phyloP scores from a whole-genome alignment of 2,329 filamentous ascomycete species.

The Rhynchosporium graminicola region DNA sequence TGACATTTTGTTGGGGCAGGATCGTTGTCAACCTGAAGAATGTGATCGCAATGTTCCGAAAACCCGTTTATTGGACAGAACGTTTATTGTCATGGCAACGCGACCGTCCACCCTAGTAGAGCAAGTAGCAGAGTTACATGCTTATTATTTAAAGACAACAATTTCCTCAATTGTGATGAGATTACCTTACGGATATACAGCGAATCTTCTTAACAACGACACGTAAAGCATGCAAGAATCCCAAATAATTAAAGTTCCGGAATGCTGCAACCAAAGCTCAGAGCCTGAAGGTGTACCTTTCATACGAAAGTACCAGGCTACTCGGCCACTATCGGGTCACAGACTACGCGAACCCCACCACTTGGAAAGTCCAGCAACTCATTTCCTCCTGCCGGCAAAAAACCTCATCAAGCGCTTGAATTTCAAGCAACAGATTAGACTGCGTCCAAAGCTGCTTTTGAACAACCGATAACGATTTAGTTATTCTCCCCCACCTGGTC shows the following conservation, averaged over 20 bases:
- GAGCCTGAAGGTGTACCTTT: background rate
- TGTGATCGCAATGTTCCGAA: no score
- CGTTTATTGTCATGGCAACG: background rate
- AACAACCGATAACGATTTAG: slow-evolving; percentile 3
- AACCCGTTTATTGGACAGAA: no score
- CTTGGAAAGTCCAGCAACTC: slow-evolving; percentile 14
- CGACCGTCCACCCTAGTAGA: no score
- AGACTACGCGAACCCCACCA: slow-evolving; percentile 19
- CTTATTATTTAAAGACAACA: no score
- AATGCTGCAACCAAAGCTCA: background rate
- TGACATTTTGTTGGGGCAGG: background rate
- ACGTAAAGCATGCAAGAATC: slow-evolving; percentile 21
- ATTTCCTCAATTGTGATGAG: no score
- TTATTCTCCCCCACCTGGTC: slow-evolving; percentile 10
- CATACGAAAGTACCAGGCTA: slow-evolving; percentile 14
- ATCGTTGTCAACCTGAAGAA: background rate
- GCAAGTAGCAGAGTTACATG: no score
- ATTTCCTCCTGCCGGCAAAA: slow-evolving; percentile 14
- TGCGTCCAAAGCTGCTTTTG: slow-evolving; percentile 11
- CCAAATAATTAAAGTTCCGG: slow-evolving; percentile 24
- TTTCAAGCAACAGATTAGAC: slow-evolving; percentile 16
- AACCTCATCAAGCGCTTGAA: slow-evolving; percentile 18
- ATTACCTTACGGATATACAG: no score
- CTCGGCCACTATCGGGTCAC: slow-evolving; percentile 18
- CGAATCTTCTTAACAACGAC: slow-evolving; percentile 20